Percentiles rank a stretch among this genome's conserved stretches.
phyloP scores from a whole-genome alignment of 441 rosid species.

The Populus trichocarpa region DNA sequence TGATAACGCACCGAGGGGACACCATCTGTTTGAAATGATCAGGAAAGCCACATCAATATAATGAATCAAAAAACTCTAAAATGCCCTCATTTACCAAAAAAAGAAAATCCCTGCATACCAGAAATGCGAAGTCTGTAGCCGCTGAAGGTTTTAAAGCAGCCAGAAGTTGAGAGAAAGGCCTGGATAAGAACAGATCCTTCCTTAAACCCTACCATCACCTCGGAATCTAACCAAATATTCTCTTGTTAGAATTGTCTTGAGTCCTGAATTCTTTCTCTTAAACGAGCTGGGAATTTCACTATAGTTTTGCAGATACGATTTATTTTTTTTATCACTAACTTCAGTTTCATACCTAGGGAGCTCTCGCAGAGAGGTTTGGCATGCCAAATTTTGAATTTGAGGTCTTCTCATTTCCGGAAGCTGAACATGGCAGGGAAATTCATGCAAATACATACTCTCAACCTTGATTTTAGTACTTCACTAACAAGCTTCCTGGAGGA shows the following conservation, averaged over 20 bases:
- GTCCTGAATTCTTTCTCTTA: neutral
- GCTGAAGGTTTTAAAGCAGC: neutral
- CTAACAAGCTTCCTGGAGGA: conserved; percentile 67
- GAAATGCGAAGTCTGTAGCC: neutral
- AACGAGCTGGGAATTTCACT: neutral
- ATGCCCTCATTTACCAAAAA: neutral
- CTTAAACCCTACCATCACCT: neutral
- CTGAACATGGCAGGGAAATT: conserved; percentile 82
- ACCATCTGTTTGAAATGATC: neutral
- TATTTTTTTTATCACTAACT: conserved; percentile 16
- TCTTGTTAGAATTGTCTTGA: neutral
- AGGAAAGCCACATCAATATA: neutral
- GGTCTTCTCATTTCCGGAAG: conserved; percentile 56
- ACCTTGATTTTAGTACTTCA: conserved; percentile 64
- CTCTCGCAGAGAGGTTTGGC: conserved; percentile 63
- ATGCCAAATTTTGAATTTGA: conserved; percentile 70
- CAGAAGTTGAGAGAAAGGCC: neutral
- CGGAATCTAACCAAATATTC: neutral
- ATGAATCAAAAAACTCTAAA: neutral
- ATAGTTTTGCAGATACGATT: neutral
- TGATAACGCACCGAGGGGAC: neutral
- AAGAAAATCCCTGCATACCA: neutral
- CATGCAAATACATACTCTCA: conserved; percentile 52
- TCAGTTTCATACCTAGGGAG: conserved; percentile 45
- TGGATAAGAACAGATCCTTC: neutral